phyloP scores from a whole-genome alignment of 83 land plant species.

The Diphasiastrum complanatum region DNA sequence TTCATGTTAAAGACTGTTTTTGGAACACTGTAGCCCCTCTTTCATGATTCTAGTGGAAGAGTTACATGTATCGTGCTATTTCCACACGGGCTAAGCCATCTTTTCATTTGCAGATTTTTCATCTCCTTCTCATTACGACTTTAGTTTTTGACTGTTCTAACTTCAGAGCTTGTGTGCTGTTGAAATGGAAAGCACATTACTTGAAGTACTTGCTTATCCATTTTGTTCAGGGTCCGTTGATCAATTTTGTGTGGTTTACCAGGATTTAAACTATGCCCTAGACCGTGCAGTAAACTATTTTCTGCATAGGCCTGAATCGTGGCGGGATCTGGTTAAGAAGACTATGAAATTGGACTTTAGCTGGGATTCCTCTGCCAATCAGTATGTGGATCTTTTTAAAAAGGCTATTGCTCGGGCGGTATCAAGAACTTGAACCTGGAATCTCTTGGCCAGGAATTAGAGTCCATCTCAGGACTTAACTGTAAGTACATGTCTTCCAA shows the following conservation, averaged over 20 bases:
- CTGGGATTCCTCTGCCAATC: slow-evolving; percentile 80
- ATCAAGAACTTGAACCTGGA: no score
- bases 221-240: neutral
- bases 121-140: no score
- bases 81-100: no score
- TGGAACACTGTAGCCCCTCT: neutral
- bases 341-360: slow-evolving; percentile 75
- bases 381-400: slow-evolving; percentile 76
- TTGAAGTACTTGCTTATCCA: neutral
- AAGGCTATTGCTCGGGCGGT: slow-evolving; percentile 59
- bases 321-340: slow-evolving; percentile 64
- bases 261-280: slow-evolving; percentile 69
- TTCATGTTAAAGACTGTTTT: neutral
- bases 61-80: no score
- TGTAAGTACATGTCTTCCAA: no score
- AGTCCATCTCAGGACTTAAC: no score
- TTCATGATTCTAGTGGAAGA: no score
- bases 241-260: slow-evolving; percentile 9
- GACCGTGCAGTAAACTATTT: slow-evolving; percentile 68
- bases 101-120: no score
- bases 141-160: no score
- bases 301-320: slow-evolving; percentile 36
- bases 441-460: no score
- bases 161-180: no score
- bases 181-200: no score